A percentile compares a stretch with the other conserved stretches of the same genome.
These are phyloP conservation scores for Saksenaea vasiformis DNA, from an alignment of 371 early-diverging fungal species.

Conservation along the genomic window DNA sequence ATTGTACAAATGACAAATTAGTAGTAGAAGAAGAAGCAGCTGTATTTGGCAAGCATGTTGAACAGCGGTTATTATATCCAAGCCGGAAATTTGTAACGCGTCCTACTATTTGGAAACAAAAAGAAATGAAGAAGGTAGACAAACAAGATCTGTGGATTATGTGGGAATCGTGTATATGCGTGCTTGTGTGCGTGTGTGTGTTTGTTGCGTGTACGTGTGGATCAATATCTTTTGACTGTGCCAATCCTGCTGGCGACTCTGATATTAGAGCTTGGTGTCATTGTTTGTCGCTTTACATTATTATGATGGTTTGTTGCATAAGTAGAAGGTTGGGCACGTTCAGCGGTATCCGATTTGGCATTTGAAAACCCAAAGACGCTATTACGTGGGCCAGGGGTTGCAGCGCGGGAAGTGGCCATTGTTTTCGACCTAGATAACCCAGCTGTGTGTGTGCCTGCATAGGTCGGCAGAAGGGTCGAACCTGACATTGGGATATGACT, in stretches of 20 bases:
- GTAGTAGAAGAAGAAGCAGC: not conserved
- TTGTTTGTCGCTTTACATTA: not conserved
- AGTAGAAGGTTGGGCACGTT: not conserved
- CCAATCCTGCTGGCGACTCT: conserved; percentile 17
- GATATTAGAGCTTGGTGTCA: conserved; percentile 5
- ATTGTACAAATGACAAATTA: conserved; percentile 21
- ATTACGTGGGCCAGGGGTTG: conserved; percentile 3
- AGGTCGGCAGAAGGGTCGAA: not conserved
- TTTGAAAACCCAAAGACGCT: conserved; percentile 13
- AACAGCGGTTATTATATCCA: not conserved
- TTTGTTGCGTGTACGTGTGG: not conserved
- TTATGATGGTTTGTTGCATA: not conserved
- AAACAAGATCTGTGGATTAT: not conserved
- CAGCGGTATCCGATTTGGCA: not conserved
- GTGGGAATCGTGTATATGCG: not conserved
- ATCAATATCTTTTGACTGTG: conserved; percentile 8
- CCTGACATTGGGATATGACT: not conserved
- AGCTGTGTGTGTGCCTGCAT: not conserved
- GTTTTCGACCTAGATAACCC: not conserved
- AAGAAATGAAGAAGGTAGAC: not conserved
- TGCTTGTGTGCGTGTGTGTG: no score
- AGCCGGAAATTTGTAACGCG: no score
- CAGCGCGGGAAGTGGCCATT: not conserved
- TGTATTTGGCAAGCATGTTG: not conserved
- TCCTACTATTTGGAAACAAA: not conserved